Evolutionary conservation across 306 rosid species (phyloP).

Genomic region (Citrullus colocynthis): DNA sequence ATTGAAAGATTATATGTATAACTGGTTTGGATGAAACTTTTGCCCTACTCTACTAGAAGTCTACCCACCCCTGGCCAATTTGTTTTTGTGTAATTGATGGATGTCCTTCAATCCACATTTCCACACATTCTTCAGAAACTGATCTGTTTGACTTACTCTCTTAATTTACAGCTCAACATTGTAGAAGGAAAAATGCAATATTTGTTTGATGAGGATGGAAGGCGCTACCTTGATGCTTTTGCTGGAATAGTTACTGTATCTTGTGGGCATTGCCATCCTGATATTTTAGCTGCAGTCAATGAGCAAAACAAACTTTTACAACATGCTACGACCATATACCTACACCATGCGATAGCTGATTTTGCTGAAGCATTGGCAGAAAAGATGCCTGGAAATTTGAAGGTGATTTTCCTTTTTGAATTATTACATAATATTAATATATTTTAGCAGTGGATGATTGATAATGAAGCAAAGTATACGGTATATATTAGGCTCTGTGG

Average conservation of each 20-base stretch:
- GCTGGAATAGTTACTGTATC: constrained; percentile 98
- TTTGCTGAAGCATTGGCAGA: constrained; percentile 69
- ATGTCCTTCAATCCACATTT: background rate
- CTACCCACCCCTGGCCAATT: no score
- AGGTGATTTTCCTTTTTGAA: constrained; percentile 22
- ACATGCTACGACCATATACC: constrained; percentile 74
- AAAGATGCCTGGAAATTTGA: constrained; percentile 80
- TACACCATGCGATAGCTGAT: constrained; percentile 62
- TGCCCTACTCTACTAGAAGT: no score
- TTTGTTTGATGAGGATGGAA: constrained; percentile 73
- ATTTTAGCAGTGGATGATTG: background rate
- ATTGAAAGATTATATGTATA: background rate
- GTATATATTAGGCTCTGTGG: background rate
- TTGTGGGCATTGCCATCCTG: constrained; percentile 92
- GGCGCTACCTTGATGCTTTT: constrained; percentile 88
- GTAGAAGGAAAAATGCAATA: constrained; percentile 97
- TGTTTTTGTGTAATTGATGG: background rate
- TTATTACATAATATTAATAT: background rate
- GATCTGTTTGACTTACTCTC: background rate
- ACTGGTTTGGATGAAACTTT: background rate
- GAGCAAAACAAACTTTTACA: constrained; percentile 83
- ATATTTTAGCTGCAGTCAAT: constrained; percentile 42
- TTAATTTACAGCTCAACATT: constrained; percentile 51
- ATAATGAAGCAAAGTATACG: background rate
- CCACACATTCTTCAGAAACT: constrained; percentile 1